Evolutionary conservation across 306 rosid species (phyloP).

Genomic region (Elaeagnus macrophylla): DNA sequence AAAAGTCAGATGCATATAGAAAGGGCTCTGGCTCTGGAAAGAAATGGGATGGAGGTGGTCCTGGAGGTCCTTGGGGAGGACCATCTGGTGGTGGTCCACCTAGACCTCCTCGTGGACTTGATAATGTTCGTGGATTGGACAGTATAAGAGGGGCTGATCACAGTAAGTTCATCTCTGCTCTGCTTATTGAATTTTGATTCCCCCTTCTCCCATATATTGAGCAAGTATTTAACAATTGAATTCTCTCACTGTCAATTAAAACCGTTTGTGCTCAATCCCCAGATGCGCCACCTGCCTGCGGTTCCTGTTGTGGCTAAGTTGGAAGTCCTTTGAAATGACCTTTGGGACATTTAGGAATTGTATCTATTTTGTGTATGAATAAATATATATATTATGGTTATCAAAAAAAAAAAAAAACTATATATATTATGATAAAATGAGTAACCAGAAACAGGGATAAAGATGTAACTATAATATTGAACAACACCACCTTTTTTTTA

Average conservation of each 20-base stretch:
- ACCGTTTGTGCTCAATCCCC: constrained; percentile 13
- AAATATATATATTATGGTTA: too few species aligned
- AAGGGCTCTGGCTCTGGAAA: constrained; percentile 63
- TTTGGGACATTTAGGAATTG: too few species aligned
- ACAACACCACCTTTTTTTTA: too few species aligned
- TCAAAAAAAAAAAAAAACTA: too few species aligned
- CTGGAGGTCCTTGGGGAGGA: constrained; percentile 79
- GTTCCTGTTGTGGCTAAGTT: constrained; percentile 88
- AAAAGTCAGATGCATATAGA: constrained; percentile 79
- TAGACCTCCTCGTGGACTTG: constrained; percentile 81
- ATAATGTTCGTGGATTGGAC: constrained; percentile 78
- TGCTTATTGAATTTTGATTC: background rate
- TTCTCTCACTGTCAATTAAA: constrained; percentile 5
- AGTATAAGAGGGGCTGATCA: constrained; percentile 57
- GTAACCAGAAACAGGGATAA: too few species aligned
- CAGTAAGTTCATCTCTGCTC: constrained; percentile 43
- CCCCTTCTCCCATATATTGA: background rate
- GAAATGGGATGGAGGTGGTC: constrained; percentile 87
- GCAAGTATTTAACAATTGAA: background rate
- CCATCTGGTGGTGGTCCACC: constrained; percentile 80
- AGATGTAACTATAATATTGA: too few species aligned
- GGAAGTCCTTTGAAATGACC: background rate
- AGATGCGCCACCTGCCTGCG: constrained; percentile 91
- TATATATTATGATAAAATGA: too few species aligned
- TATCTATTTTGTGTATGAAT: too few species aligned